These are phyloP conservation scores for Eucalyptus regnans DNA, from an alignment of 345 rosid species.

Conservation along the genomic window DNA sequence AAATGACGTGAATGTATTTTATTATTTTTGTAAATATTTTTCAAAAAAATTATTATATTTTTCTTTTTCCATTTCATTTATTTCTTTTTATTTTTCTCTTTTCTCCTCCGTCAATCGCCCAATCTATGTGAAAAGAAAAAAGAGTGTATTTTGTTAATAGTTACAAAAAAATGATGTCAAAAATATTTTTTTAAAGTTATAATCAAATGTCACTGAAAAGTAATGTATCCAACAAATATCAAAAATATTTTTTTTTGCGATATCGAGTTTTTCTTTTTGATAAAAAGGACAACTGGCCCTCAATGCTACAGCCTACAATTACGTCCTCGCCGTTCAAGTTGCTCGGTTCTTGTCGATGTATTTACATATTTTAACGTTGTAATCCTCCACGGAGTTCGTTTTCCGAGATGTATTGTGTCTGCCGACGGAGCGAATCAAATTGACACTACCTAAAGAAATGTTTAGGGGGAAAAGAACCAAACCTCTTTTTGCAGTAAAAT, in stretches of 20 bases:
- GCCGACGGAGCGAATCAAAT: no score
- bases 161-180: not conserved
- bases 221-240: not conserved
- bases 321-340: not conserved
- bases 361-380: not conserved
- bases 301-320: not conserved
- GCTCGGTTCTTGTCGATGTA: not conserved
- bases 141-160: not conserved
- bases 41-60: accelerated
- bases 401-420: not conserved
- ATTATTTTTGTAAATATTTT: no score
- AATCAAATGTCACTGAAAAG: not conserved
- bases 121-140: not conserved
- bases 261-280: not conserved
- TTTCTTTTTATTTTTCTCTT: not conserved
- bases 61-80: not conserved
- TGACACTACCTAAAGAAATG: not conserved
- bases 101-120: accelerated
- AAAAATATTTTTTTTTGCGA: not conserved
- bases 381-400: not conserved
- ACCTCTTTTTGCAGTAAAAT: not conserved
- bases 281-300: not conserved
- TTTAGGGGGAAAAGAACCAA: not conserved
- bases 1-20: not conserved
- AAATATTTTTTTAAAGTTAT: not conserved